phyloP scores from a whole-genome alignment of 75 land plant species.

The Selaginella moellendorffii region DNA sequence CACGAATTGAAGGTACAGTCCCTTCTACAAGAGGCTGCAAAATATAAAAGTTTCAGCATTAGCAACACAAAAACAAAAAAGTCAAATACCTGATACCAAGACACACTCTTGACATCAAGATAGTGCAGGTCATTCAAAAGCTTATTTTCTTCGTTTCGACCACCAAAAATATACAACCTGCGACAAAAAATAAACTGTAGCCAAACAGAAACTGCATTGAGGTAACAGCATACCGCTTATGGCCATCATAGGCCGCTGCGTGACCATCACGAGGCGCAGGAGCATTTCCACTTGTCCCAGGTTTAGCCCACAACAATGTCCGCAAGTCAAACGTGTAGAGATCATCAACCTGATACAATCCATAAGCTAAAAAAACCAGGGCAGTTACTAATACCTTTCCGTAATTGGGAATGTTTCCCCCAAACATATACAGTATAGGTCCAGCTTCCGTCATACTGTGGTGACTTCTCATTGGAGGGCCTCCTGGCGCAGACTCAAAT shows the following conservation, averaged over 20 bases:
- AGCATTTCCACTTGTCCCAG: constrained; percentile 20
- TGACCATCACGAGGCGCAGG: constrained; percentile 30
- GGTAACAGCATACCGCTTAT: constrained; percentile 26
- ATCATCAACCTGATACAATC: constrained; percentile 20
- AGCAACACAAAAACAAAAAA: background rate
- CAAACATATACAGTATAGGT: constrained; percentile 24
- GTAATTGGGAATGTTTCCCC: constrained; percentile 21
- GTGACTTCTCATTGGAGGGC: constrained; percentile 20
- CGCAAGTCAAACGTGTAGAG: constrained; percentile 13
- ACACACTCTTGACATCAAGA: constrained; percentile 28
- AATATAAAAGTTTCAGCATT: constrained; percentile 1
- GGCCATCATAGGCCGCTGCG: constrained; percentile 28
- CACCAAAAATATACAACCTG: constrained; percentile 29
- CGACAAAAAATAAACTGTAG: background rate
- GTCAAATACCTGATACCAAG: constrained; percentile 22
- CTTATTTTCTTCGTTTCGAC: constrained; percentile 32
- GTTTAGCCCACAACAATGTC: constrained; percentile 25
- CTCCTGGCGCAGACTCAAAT: constrained; percentile 13
- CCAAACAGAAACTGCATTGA: too few relatives aligned
- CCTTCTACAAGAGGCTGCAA: constrained; percentile 23
- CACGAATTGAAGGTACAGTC: constrained; percentile 16
- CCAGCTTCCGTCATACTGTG: constrained; percentile 25
- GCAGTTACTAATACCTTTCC: constrained; percentile 18
- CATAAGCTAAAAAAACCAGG: background rate
- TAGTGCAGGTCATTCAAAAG: constrained; percentile 25